These are phyloP conservation scores for Plasmodium vinckei DNA, from an alignment of 169 alveolate species.

Conservation along the genomic window DNA sequence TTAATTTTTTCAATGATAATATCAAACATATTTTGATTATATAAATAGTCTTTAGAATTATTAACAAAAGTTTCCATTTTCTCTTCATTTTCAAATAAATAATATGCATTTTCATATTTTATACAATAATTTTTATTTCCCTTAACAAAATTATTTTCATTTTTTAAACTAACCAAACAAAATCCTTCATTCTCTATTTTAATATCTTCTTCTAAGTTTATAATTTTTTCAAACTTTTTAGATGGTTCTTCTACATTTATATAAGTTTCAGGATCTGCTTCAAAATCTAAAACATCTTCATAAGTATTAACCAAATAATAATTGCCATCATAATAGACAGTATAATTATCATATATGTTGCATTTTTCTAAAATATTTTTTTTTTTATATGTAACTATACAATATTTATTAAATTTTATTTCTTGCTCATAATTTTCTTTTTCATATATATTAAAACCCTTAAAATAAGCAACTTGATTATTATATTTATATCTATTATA, in stretches of 20 bases:
- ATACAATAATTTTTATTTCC: constrained; percentile 55
- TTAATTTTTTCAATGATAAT: constrained; percentile 52
- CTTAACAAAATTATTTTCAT: constrained; percentile 43
- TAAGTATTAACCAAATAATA: constrained; percentile 32
- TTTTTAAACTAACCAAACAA: constrained; percentile 58
- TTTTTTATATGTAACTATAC: constrained; percentile 66
- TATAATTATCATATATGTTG: constrained; percentile 47
- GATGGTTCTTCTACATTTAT: constrained; percentile 32
- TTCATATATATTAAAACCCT: constrained; percentile 70
- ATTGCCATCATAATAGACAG: constrained; percentile 29
- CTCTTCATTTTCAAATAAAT: constrained; percentile 47
- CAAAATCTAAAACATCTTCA: constrained; percentile 43
- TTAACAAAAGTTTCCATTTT: constrained; percentile 46
- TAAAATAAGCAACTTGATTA: constrained; percentile 44
- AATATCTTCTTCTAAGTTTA: constrained; percentile 11
- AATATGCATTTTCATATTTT: constrained; percentile 52
- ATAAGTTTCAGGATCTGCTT: constrained; percentile 32
- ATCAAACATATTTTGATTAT: constrained; percentile 56
- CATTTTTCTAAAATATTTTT: constrained; percentile 50
- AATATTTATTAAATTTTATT: constrained; percentile 52
- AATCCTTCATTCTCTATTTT: constrained; percentile 64
- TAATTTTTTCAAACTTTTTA: constrained; percentile 36
- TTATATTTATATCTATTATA: constrained; percentile 65
- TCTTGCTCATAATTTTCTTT: constrained; percentile 65
- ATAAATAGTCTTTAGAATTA: constrained; percentile 34